Base-by-base conservation (phyloP, 345 rosid species). In the Fremontodendron californicum region DNA sequence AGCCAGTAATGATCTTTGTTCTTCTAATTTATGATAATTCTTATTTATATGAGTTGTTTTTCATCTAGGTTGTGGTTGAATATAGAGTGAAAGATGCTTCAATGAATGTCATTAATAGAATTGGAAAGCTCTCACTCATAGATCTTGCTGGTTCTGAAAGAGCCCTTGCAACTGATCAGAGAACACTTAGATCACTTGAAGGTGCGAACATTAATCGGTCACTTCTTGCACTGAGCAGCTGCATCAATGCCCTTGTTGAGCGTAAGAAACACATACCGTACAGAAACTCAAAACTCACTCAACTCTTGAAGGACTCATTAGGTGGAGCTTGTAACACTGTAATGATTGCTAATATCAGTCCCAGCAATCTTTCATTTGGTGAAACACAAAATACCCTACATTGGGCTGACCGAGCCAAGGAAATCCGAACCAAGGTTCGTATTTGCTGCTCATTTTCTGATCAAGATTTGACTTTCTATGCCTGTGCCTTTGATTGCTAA, bases 141-240 rank as follows among this genome's bases (percentile, higher is more conserved):
- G 98, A 94, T 85, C 98, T 94, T 76, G 98, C 98, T 12, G 98
- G 98, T n/a, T 94, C 98, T 15, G 98, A 94, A 84, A 91, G 98
- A 87, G 98, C 98, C 2, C 78, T 93, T 62, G 98, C 98, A 61
- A 91, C 98, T 48, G 98, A 94, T 82, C 98, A 89, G 75, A 87
- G 97, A 82, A 93, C 98, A 43, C 90, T 90, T 54, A 85, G 98
- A 81, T 93, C 98, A 5, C 84, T 91, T 6, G 98, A 94, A 81
- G 98, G 98, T 27, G 98, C 98, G 43, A 94, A 94, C 84, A 94
- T 94, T 72, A 94, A 94, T 65, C 83, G 97, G 64, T 94, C 98
- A 49, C 98, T 94, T 51, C 97, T 94, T 54, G 95, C 98, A 0
- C 78, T 94, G 54, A 94, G 98, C 85, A 93, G 98, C 82, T 94